Base-by-base conservation (phyloP, 2,329 filamentous ascomycete genomes). In the Grosmannia serpens region DNA sequence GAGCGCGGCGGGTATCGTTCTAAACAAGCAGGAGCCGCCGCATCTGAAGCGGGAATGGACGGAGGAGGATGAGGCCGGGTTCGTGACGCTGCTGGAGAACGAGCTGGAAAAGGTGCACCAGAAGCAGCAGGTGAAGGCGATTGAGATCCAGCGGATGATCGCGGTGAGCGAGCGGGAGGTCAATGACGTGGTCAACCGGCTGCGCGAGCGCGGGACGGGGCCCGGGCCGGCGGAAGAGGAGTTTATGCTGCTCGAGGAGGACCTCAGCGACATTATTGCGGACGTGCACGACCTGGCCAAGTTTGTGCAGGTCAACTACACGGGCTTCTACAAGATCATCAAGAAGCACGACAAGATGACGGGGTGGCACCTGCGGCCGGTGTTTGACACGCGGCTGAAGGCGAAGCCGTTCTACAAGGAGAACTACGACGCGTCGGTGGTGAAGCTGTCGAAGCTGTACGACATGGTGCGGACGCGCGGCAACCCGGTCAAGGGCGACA, bases 341-440 rank as follows among this genome's bases (percentile, higher is more conserved):
- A 99, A 99, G 80, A 99, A 99, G 79, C 94, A 99, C 72, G 94
- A 96, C 75, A 99, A 99, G 89, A 80, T 88, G 78, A 99, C 94
- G 0, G 81, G 85, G 61, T 96, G 92, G 91, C 85, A 94, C 68
- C 83, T 99, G 38, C 91, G 88, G 67, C 94, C 94, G 35, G 90
- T 95, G n/a, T 99, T 99, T 72, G 92, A 95, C 60, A 87, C 91
- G 49, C 85, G 92, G 60, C 83, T 99, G 68, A 95, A 95, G 74
- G 89, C 91, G 52, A 96, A 96, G 71, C 92, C 94, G 0, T 99
- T 99, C 74, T 99, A 96, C 80, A 95, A 95, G 71, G 92, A 97
- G 70, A 96, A 99, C 74, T 97, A 97, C 74, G 94, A 99, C 75
- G 88, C 87, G 33, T 95, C 95, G 61, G 89, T 99, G 41, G 87